A percentile compares a stretch with the other conserved stretches of the same genome.
Evolutionary conservation across 345 rosid species (phyloP).

Genomic region (Acer saccharum): DNA sequence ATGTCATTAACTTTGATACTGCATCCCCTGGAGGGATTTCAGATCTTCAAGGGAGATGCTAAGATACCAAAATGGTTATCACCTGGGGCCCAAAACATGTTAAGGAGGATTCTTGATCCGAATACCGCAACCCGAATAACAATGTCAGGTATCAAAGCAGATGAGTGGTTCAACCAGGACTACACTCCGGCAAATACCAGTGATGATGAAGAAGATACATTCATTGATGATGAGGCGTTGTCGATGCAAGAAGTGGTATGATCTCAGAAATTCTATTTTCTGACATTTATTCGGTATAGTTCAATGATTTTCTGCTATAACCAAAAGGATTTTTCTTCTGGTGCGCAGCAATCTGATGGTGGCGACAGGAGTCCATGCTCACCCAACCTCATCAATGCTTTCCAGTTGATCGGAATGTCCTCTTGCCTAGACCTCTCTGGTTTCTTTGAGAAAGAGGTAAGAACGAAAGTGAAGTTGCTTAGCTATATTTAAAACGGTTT

Average conservation of each 20-base stretch:
- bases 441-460: conserved; percentile 90
- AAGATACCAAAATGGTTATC: conserved; percentile 83
- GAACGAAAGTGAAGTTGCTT: not conserved
- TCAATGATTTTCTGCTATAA: not conserved
- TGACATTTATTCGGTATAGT: not conserved
- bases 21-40: conserved; percentile 11
- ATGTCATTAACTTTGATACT: not conserved
- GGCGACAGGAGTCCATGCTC: conserved; percentile 54
- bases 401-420: conserved; percentile 96
- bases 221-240: conserved; percentile 54
- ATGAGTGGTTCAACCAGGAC: conserved; percentile 75
- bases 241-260: conserved; percentile 63
- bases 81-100: conserved; percentile 70
- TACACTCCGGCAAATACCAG: conserved; percentile 61
- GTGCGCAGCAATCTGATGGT: conserved; percentile 51
- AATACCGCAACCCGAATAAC: conserved; percentile 73
- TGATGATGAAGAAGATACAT: conserved; percentile 70
- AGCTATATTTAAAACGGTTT: not conserved
- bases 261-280: not conserved
- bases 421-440: conserved; percentile 93
- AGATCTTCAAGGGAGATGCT: conserved; percentile 91
- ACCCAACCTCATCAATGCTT: conserved; percentile 73
- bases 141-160: conserved; percentile 58
- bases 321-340: conserved; percentile 6
- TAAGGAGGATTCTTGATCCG: conserved; percentile 82